phyloP scores from a whole-genome alignment of 805 yeast genomes.

The Kregervanrija delftensis region DNA sequence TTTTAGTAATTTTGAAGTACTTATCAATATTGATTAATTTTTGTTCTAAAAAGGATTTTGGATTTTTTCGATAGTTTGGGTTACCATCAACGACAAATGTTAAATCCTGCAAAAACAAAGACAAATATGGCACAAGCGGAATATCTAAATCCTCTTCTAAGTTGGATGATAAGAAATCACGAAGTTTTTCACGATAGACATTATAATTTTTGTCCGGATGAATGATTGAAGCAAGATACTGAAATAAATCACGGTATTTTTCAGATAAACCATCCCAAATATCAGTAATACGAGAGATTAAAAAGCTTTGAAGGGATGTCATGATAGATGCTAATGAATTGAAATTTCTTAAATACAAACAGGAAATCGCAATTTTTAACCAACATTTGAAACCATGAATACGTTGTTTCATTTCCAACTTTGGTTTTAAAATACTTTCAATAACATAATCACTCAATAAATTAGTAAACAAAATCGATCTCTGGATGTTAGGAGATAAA shows the following conservation, averaged over 20 bases:
- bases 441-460: constrained; percentile 64
- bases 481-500: constrained; percentile 56
- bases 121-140: constrained; percentile 72
- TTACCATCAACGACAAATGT: constrained; percentile 83
- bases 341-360: constrained; percentile 66
- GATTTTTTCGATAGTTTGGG: constrained; percentile 53
- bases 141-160: constrained; percentile 34
- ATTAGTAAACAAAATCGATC: constrained; percentile 62
- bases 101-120: constrained; percentile 68
- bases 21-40: constrained; percentile 69
- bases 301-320: constrained; percentile 68
- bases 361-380: constrained; percentile 68
- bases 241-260: constrained; percentile 56
- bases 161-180: constrained; percentile 46
- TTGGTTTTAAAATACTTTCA: constrained; percentile 58
- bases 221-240: constrained; percentile 57
- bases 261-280: constrained; percentile 54
- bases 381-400: constrained; percentile 54
- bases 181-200: constrained; percentile 58
- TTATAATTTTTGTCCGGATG: constrained; percentile 71
- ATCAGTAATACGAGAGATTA: constrained; percentile 53
- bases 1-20: constrained; percentile 57
- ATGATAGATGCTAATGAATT: constrained; percentile 75
- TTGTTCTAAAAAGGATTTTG: constrained; percentile 43
- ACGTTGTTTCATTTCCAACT: constrained; percentile 41